phyloP scores from a whole-genome alignment of 1,284 basidiomycete genomes.

The Cystobasidium pallidum region DNA sequence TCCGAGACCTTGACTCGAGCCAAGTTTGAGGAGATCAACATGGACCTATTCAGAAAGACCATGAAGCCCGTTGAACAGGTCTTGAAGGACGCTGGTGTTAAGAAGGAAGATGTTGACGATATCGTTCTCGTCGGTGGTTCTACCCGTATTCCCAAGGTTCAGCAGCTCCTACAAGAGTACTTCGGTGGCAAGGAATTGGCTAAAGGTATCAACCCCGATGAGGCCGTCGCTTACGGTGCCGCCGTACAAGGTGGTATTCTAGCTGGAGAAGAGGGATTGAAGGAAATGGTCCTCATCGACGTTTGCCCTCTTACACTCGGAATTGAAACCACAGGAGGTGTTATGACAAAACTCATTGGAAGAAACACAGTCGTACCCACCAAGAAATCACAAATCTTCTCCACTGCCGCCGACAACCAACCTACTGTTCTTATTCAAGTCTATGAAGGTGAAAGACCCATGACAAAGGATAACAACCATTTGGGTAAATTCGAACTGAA shows the following conservation, averaged over 20 bases:
- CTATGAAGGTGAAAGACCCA: slow-evolving; percentile 98
- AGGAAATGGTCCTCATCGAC: slow-evolving; percentile 94
- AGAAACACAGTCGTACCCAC: slow-evolving; percentile 98
- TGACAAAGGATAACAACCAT: slow-evolving; percentile 99
- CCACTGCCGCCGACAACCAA: slow-evolving; percentile 99
- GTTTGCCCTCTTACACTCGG: slow-evolving; percentile 92
- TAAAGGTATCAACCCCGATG: slow-evolving; percentile 92
- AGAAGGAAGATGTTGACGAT: slow-evolving; percentile 96
- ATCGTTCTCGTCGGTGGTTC: slow-evolving; percentile 88
- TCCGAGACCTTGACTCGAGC: slow-evolving; percentile 94
- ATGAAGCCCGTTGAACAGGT: slow-evolving; percentile 99
- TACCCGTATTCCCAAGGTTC: slow-evolving; percentile 97
- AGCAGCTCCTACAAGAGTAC: slow-evolving; percentile 92
- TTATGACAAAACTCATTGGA: slow-evolving; percentile 73
- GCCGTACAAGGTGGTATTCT: slow-evolving; percentile 98
- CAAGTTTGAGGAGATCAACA: slow-evolving; percentile 98
- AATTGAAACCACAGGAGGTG: slow-evolving; percentile 98
- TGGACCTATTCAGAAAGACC: slow-evolving; percentile 98
- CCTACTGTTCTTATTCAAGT: slow-evolving; percentile 98
- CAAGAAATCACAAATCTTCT: slow-evolving; percentile 99
- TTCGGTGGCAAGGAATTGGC: slow-evolving; percentile 78
- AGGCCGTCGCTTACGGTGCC: slow-evolving; percentile 96
- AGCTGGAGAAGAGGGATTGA: slow-evolving; percentile 95
- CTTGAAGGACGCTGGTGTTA: slow-evolving; percentile 93
- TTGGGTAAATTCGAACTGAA: slow-evolving; percentile 96